Evolutionary conservation across 148 eudicot genomes (phyloP).

Genomic region (Fagopyrum tataricum): DNA sequence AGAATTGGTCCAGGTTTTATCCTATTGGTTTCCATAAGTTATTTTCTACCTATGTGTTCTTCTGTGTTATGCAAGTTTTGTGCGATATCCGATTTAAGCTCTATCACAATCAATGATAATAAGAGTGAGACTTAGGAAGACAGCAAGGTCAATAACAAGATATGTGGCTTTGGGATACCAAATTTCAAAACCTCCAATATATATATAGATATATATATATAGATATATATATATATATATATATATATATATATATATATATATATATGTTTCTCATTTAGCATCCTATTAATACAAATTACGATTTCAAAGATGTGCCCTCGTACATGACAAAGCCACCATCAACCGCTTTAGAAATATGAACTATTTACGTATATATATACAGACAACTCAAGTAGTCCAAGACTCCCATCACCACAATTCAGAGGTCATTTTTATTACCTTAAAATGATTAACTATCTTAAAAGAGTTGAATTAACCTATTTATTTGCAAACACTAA

Average conservation of each 20-base stretch:
- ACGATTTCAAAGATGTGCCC: not conserved
- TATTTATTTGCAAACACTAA: not conserved
- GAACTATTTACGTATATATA: not conserved
- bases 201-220: not conserved
- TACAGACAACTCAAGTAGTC: not conserved
- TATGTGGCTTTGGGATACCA: not conserved
- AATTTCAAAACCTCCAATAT: not conserved
- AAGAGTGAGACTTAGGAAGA: not conserved
- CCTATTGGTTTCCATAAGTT: too few relatives aligned
- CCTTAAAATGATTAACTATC: not conserved
- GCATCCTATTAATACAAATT: not conserved
- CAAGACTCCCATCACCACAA: not conserved
- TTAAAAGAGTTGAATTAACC: not conserved
- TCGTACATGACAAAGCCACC: not conserved
- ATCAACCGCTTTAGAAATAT: not conserved
- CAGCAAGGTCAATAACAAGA: not conserved
- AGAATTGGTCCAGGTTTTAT: too few relatives aligned
- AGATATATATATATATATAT: too few relatives aligned
- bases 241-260: too few relatives aligned
- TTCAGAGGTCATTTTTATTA: not conserved
- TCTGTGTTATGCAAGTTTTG: too few relatives aligned
- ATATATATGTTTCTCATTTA: not conserved
- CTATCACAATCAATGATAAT: not conserved
- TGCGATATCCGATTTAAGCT: too few relatives aligned
- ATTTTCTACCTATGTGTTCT: too few relatives aligned